Evolutionary conservation across 2,329 filamentous ascomycete genomes (phyloP).

Genomic region (Colletotrichum filicis): DNA sequence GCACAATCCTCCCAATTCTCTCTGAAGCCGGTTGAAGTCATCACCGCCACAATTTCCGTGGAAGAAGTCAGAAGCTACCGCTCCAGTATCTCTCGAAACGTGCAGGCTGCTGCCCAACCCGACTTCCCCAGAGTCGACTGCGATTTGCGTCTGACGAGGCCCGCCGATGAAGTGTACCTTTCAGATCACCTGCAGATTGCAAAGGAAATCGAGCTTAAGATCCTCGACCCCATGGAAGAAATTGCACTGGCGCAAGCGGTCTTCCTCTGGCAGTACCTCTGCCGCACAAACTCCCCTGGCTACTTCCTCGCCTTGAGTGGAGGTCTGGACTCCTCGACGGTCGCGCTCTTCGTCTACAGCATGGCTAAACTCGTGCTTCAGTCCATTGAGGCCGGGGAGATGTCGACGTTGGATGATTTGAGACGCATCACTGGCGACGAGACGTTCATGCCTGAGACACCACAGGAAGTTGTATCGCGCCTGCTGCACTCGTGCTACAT

Average conservation of each 20-base stretch:
- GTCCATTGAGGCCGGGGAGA: slow-evolving; percentile 55
- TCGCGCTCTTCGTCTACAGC: slow-evolving; percentile 46
- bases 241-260: slow-evolving; percentile 40
- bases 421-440: slow-evolving; percentile 39
- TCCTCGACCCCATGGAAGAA: slow-evolving; percentile 44
- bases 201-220: slow-evolving; percentile 29
- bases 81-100: slow-evolving; percentile 62
- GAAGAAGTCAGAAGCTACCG: slow-evolving; percentile 76
- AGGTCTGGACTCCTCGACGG: slow-evolving; percentile 31
- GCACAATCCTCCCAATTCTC: slow-evolving; percentile 72
- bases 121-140: slow-evolving; percentile 38
- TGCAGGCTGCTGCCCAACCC: slow-evolving; percentile 62
- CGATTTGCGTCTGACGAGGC: slow-evolving; percentile 35
- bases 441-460: slow-evolving; percentile 55
- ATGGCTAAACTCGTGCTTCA: slow-evolving; percentile 68
- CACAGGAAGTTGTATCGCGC: slow-evolving; percentile 64
- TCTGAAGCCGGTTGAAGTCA: slow-evolving; percentile 68
- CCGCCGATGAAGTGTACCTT: slow-evolving; percentile 40
- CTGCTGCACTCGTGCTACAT: slow-evolving; percentile 63
- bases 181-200: slow-evolving; percentile 43
- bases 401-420: slow-evolving; percentile 40
- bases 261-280: slow-evolving; percentile 66
- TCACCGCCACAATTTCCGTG: slow-evolving; percentile 73
- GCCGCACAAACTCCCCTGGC: slow-evolving; percentile 57
- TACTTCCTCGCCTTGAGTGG: slow-evolving; percentile 63